A percentile compares a stretch with the other conserved stretches of the same genome.
Evolutionary conservation across 164 flowering plant species (phyloP).

Genomic region (Dillenia turbinata): DNA sequence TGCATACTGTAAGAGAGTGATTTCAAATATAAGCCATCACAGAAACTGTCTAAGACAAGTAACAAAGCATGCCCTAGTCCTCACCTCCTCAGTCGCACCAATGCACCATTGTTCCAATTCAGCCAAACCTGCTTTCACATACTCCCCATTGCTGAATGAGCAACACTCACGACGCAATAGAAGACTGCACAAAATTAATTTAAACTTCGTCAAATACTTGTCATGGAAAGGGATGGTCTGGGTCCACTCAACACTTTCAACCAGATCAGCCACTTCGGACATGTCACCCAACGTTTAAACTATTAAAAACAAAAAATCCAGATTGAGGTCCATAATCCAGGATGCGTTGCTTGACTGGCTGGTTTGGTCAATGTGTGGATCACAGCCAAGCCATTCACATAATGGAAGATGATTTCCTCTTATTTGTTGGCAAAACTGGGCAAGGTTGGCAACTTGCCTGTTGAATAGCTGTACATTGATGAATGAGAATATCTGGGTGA

Average conservation of each 20-base stretch:
- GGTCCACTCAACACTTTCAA: too few relatives aligned
- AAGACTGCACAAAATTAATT: slow-evolving; percentile 49
- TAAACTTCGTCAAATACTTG: too few relatives aligned
- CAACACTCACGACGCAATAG: slow-evolving; percentile 98
- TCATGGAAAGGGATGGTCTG: too few relatives aligned
- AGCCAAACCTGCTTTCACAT: slow-evolving; percentile 84
- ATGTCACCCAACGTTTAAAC: too few relatives aligned
- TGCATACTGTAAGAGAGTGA: slow-evolving; percentile 51
- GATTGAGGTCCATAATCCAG: too few relatives aligned
- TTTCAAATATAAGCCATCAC: background rate
- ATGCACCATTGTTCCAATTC: slow-evolving; percentile 94
- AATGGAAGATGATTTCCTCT: too few relatives aligned
- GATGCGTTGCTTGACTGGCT: too few relatives aligned
- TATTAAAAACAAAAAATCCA: too few relatives aligned
- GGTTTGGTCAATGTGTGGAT: too few relatives aligned
- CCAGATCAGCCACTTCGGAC: too few relatives aligned
- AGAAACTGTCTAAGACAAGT: background rate
- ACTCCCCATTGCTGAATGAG: slow-evolving; percentile 98
- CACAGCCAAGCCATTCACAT: too few relatives aligned
- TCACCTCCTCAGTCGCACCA: slow-evolving; percentile 84
- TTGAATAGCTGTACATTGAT: slow-evolving; percentile 94
- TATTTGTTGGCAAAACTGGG: too few relatives aligned
- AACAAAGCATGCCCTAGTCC: background rate
- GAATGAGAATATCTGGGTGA: slow-evolving; percentile 88
- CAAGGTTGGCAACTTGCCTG: slow-evolving; percentile 40